Evolutionary conservation across 805 yeast genomes (phyloP).

Genomic region (Candida alai): DNA sequence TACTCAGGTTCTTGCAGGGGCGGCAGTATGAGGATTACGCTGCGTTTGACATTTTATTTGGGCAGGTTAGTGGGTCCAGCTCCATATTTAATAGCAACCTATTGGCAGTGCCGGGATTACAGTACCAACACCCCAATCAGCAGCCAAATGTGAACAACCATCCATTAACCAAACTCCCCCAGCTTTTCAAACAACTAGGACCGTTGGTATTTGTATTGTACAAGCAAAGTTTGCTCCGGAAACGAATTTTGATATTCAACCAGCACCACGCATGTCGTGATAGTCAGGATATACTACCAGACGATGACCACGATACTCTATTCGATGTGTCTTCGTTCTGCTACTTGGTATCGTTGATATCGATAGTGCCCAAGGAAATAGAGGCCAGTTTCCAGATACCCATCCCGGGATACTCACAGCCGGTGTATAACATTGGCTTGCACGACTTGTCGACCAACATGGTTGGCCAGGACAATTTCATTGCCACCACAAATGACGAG

Average conservation of each 20-base stretch:
- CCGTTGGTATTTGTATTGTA: slow-evolving; percentile 63
- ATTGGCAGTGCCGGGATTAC: background rate
- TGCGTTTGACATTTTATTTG: slow-evolving; percentile 15
- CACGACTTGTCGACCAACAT: slow-evolving; percentile 42
- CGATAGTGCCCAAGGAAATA: slow-evolving; percentile 59
- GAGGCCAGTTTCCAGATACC: slow-evolving; percentile 16
- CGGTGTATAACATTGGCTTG: slow-evolving; percentile 62
- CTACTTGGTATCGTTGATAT: slow-evolving; percentile 56
- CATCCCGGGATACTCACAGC: slow-evolving; percentile 28
- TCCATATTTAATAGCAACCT: slow-evolving; percentile 4
- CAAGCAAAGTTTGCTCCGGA: slow-evolving; percentile 58
- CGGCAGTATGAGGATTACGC: slow-evolving; percentile 16
- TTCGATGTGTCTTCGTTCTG: slow-evolving; percentile 39
- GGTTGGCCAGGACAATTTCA: slow-evolving; percentile 30
- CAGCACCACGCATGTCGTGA: slow-evolving; percentile 15
- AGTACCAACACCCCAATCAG: background rate
- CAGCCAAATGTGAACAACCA: slow-evolving; percentile 27
- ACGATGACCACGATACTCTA: slow-evolving; percentile 4
- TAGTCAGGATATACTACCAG: slow-evolving; percentile 2
- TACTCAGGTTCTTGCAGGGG: slow-evolving; percentile 18
- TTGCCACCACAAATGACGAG: slow-evolving; percentile 67
- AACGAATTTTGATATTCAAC: slow-evolving; percentile 48
- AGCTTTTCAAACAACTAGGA: slow-evolving; percentile 50
- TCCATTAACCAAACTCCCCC: slow-evolving; percentile 39
- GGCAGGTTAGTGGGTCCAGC: slow-evolving; percentile 10